Evolutionary conservation across 768 basidiomycete genomes (phyloP), one percentile per base, ranked within the genome.

Genomic region (Russula virescens): DNA sequence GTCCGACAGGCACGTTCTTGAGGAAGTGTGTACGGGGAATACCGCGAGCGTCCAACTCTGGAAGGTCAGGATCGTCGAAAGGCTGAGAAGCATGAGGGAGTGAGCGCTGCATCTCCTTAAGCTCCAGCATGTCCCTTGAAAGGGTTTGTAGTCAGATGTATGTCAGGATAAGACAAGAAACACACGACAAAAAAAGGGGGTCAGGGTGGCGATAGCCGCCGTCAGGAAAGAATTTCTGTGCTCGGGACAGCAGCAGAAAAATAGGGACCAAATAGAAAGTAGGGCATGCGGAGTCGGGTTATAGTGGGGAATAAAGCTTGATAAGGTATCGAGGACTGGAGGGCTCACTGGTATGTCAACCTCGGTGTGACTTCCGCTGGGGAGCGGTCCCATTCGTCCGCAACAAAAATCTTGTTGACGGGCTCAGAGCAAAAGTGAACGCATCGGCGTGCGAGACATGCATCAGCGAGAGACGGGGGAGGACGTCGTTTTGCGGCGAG

Each of bases 371-470:
- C 83, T 45, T 87, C 84, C 2, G 80, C 79, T 3, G 89, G 88
- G 1, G 86, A 88, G 18, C 89, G 79, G 71, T 91, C 89, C 89
- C 89, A 90, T 60, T 88, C 87, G 71, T 91, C 89, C 3, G 86
- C 89, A 34, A 78, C 72, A 69, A 80, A 80, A 11, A 90, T 76
- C 70, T 88, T 79, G 62, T 87, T 83, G 14, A 79, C 80, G 2
- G 80, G 75, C 3, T 77, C 77, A 13, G 75, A 75, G 49, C 82
- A 80, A 66, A 89, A 91, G 9, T 80, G 80, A 34, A 91, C 89
- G 35, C 79, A 80, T 73, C 89, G 88, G 64, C 78, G 69, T 25
- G 50, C 8, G 19, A 68, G 51, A 23, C 63, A 61, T 31, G 8
- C 55, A 13, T 63, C 63, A 8, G 53, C 38, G 6, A 60, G 53